Base-by-base conservation (phyloP, 2,329 filamentous ascomycete genomes). In the Aspergillus piperis region DNA sequence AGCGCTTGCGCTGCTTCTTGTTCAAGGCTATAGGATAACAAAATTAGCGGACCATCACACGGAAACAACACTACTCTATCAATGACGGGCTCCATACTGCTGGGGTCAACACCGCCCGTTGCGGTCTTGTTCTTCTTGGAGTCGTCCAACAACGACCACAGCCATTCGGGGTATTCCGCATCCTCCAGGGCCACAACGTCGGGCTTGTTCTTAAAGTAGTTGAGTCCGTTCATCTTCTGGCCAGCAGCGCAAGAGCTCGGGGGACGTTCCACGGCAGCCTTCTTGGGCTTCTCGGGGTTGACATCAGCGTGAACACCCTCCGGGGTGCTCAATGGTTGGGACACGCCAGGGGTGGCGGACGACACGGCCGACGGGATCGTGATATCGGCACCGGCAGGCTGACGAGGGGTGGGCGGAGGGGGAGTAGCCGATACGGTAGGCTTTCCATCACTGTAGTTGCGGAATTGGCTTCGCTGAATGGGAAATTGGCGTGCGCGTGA, bases 141-240 rank as follows among this genome's bases (percentile, higher is more conserved):
- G 57, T 75, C 70, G 54, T 78, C 77, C 60, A 81, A 64, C 59
- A 82, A 66, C 4, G 65, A 70, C 80, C 80, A 82, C 56, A 82
- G 62, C 80, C 80, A 82, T 13, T 80, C 75, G 13, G 80, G 80
- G 64, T 82, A 82, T 64, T 81, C 80, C 44, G 73, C 71, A 63
- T 82, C 80, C 58, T 81, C 79, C 68, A 75, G 62, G 11, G 80
- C 80, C 54, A 80, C 56, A 23, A 80, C 62, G 39, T 79, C 76
- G 6, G 78, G 74, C 61, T 80, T 78, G 66, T 79, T 79, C 67
- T 81, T 81, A 58, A 78, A 75, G 66, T 81, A 81, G 60, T 79
- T 80, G 48, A 82, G 69, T 11, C 78, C 78, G 23, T 70, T 70
- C 61, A 82, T 55, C 59, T 71, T 73, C 5, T 74, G 76, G 10